Conservation (phyloP, 345 rosid genomes). For the Linum tenue region DNA sequence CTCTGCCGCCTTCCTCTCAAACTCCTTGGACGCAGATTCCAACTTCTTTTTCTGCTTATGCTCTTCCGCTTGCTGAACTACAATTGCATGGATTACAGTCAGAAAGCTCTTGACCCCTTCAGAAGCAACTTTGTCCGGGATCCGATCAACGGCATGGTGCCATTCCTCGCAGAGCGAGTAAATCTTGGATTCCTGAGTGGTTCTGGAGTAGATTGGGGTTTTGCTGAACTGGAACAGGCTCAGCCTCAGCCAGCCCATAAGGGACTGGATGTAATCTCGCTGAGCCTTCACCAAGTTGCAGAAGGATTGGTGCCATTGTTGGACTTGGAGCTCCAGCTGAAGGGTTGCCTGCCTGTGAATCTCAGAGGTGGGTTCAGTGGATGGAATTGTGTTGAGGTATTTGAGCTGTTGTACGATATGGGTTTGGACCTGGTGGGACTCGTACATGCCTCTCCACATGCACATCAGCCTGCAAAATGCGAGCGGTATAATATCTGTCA, state of each 20-base stretch:
- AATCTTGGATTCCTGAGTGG: conserved; percentile 53
- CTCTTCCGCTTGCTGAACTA: conserved; percentile 76
- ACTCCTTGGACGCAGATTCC: conserved; percentile 50
- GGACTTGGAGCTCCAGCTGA: conserved; percentile 84
- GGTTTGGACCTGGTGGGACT: conserved; percentile 92
- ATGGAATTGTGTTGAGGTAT: conserved; percentile 76
- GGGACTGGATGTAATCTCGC: conserved; percentile 75
- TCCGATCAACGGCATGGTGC: conserved; percentile 72
- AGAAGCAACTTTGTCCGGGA: conserved; percentile 95
- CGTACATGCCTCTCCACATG: conserved; percentile 99
- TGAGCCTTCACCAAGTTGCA: conserved; percentile 71
- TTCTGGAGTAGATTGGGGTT: conserved; percentile 32
- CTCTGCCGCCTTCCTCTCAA: conserved; percentile 57
- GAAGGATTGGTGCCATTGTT: conserved; percentile 90
- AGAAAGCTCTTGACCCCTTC: conserved; percentile 92
- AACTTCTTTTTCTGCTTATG: conserved; percentile 78
- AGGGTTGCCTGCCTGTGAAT: conserved; percentile 84
- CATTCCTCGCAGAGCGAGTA: conserved; percentile 87
- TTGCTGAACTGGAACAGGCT: conserved; percentile 85
- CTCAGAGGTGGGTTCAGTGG: conserved; percentile 79
- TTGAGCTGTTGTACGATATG: conserved; percentile 96
- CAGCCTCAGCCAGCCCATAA: conserved; percentile 88
- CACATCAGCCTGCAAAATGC: conserved; percentile 52
- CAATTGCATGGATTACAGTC: conserved; percentile 69
- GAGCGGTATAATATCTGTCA: background rate